A percentile compares a stretch with the other conserved stretches of the same genome.
Conservation (phyloP, 768 basidiomycete species). For the Neoboletus brunneissimus region DNA sequence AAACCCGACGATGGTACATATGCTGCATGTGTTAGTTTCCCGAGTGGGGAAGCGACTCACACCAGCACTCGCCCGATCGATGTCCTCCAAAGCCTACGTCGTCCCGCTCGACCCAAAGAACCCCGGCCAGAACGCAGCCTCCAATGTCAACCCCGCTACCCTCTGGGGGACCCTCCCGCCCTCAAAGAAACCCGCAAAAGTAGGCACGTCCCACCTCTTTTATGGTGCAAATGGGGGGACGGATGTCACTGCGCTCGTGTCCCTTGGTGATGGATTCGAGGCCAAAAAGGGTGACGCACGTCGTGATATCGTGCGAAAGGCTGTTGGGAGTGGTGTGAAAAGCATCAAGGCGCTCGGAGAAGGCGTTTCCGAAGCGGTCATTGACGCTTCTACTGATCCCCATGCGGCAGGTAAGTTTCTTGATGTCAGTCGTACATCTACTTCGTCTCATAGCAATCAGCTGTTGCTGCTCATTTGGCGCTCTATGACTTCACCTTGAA, state of each 20-base stretch:
- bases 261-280: conserved; percentile 55
- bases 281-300: conserved; percentile 43
- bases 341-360: conserved; percentile 58
- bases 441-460: conserved; percentile 33
- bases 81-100: conserved; percentile 57
- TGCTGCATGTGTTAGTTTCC: conserved; percentile 16
- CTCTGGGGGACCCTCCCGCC: conserved; percentile 54
- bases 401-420: conserved; percentile 65
- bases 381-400: conserved; percentile 66
- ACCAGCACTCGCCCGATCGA: conserved; percentile 33
- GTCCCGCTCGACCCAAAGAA: conserved; percentile 53
- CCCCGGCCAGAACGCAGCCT: conserved; percentile 27
- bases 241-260: conserved; percentile 51
- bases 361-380: conserved; percentile 55
- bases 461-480: conserved; percentile 76
- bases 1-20: conserved; percentile 24
- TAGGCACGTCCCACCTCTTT: conserved; percentile 63
- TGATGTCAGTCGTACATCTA: neutral
- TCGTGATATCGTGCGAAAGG: conserved; percentile 67
- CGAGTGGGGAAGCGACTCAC: conserved; percentile 19
- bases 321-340: conserved; percentile 72
- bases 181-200: conserved; percentile 52
- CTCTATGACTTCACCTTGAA: conserved; percentile 76
- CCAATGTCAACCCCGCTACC: conserved; percentile 43
- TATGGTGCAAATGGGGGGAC: conserved; percentile 47